Evolutionary conservation across 345 rosid genomes (phyloP).

Genomic region (Salix brachista): DNA sequence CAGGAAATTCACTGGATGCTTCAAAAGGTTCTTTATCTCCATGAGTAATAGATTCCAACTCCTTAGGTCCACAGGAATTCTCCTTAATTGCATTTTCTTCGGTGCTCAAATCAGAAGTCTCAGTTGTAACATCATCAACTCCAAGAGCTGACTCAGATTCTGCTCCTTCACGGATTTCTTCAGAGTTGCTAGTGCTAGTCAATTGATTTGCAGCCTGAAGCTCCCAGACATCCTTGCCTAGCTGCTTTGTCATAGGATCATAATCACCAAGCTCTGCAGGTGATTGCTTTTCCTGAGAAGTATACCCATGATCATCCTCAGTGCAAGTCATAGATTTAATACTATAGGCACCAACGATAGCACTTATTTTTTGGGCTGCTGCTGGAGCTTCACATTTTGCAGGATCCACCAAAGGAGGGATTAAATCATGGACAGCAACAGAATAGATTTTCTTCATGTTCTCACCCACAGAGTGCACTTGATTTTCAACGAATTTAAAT

Average conservation of each 20-base stretch:
- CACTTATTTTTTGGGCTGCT: conserved; percentile 15
- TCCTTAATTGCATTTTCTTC: conserved; percentile 32
- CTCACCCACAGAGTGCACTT: conserved; percentile 35
- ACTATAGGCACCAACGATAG: conserved; percentile 1
- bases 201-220: not conserved
- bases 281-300: conserved; percentile 5
- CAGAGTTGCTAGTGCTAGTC: not conserved
- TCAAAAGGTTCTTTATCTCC: conserved; percentile 16
- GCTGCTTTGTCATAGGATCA: conserved; percentile 7
- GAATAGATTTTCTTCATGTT: conserved; percentile 40
- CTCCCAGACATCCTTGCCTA: conserved; percentile 6
- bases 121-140: conserved; percentile 12
- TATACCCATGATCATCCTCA: conserved; percentile 13
- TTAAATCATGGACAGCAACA: conserved; percentile 32
- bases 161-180: conserved; percentile 12
- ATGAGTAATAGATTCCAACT: conserved; percentile 12
- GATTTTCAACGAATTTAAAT: conserved; percentile 43
- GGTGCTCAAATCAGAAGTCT: conserved; percentile 1
- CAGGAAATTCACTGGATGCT: conserved; percentile 11
- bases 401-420: conserved; percentile 24
- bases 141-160: conserved; percentile 16
- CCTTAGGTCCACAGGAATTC: conserved; percentile 11
- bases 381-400: conserved; percentile 30
- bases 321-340: conserved; percentile 18
- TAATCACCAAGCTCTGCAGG: conserved; percentile 6